phyloP scores from a whole-genome alignment of 768 basidiomycete species.

The Punctularia strigosozonata region DNA sequence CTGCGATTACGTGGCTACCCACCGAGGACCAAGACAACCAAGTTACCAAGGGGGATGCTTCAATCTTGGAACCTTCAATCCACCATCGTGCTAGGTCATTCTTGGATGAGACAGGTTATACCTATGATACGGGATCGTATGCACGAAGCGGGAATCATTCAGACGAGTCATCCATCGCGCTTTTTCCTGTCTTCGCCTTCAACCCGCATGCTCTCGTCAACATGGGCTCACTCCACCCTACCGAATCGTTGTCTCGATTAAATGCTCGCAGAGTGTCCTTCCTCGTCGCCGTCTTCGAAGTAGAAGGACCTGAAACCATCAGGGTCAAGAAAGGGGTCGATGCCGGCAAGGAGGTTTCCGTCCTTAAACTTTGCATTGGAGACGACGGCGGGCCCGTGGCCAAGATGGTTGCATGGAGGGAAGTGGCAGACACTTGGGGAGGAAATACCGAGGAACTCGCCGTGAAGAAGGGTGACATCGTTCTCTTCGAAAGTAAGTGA shows the following conservation, averaged over 20 bases:
- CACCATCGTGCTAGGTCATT: too few relatives aligned
- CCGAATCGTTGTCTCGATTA: slow-evolving; percentile 15
- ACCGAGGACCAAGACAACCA: too few relatives aligned
- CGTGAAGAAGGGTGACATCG: slow-evolving; percentile 60
- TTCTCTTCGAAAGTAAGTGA: slow-evolving; percentile 55
- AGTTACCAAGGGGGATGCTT: too few relatives aligned
- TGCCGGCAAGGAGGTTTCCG: slow-evolving; percentile 54
- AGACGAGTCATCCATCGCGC: slow-evolving; percentile 57
- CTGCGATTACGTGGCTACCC: too few relatives aligned
- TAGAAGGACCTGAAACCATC: slow-evolving; percentile 65
- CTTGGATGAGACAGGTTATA: too few relatives aligned
- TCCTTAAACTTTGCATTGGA: slow-evolving; percentile 62
- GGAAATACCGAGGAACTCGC: slow-evolving; percentile 28
- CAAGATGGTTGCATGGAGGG: slow-evolving; percentile 72
- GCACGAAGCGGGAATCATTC: too few relatives aligned
- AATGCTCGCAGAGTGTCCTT: slow-evolving; percentile 40
- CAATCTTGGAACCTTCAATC: too few relatives aligned
- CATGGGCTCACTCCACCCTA: slow-evolving; percentile 34
- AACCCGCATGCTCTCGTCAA: slow-evolving; percentile 46
- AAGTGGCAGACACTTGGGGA: slow-evolving; percentile 65
- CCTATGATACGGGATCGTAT: too few relatives aligned
- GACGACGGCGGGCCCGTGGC: slow-evolving; percentile 60
- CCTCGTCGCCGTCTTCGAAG: slow-evolving; percentile 59
- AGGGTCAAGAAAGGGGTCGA: slow-evolving; percentile 57
- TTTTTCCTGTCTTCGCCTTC: slow-evolving; percentile 69